Base-by-base conservation (phyloP, 164 flowering plant species). In the Liquidambar formosana region DNA sequence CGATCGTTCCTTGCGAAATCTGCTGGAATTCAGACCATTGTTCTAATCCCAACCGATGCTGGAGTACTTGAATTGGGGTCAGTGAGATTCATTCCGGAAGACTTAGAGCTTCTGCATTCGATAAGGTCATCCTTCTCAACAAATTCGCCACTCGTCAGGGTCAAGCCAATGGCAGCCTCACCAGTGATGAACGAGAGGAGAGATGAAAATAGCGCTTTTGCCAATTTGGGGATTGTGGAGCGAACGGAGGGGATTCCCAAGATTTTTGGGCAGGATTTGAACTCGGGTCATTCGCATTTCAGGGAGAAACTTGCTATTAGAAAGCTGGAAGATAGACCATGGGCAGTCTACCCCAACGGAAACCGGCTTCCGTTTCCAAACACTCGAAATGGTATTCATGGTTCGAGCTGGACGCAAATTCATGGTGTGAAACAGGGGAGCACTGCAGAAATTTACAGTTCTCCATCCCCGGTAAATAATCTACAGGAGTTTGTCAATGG, bases 51-150 rank as follows among this genome's bases (percentile, higher is more conserved):
- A 1, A 89, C 92, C 4, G 94, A 91, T 70, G 68, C 70, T 15
- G 99, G 99, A 2, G 99, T 96, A 15, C 83, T 93, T 12, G 99
- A 96, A 72, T 79, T 96, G 71, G 99, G 99, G 4, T 96, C 98
- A 0, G 85, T 92, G 57, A 85, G 88, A 66, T 81, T 88, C 0
- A 71, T 96, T 3, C 88, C 87, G 1, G 98, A 96, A 69, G 86
- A 80, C 68, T 26, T 79, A 11, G 87, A 87, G 53, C 66, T 86
- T 28, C 45, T 96, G 81, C 89, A 81, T 67, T 63, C 73, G 5
- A 75, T 96, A 38, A 84, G 74, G 53, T 81, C 82, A 10, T 67
- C 74, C 9, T 93, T 96, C 70, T 84, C 96, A 0, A 51, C 75
- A 0, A 61, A 58, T n/a, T 65, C 81, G 0, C 48, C 82, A 5